Base-by-base conservation (phyloP, 2,329 filamentous ascomycete genomes). In the Leptographium radiaticola region DNA sequence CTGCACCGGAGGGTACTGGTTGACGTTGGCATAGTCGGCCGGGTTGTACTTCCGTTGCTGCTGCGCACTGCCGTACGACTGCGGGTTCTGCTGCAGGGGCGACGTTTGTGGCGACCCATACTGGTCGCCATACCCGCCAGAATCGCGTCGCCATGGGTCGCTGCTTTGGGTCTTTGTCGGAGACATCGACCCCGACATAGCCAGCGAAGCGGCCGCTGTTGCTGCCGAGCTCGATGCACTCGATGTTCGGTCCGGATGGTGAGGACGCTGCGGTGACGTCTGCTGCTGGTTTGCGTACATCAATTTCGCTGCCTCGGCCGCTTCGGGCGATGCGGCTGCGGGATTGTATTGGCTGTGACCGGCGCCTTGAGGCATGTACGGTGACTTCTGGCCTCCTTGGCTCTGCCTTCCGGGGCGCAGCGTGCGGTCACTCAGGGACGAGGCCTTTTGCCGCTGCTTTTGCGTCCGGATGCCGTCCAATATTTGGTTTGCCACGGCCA, bases 401-500 rank as follows among this genome's bases (percentile, higher is more conserved):
- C 58, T 74, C 50, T 68, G 68, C 61, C 75, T 79, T 54, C 67
- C 70, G 60, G 70, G 60, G 53, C 88, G 77, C 57, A 91, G 70
- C 3, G 84, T 89, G 63, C 79, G 78, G 50, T 81, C 80, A 56
- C 76, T 79, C 68, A 91, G 73, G 46, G 70, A 78, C 1, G 74
- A 70, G 0, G 69, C 70, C 66, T 81, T 79, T 52, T 75, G 74
- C 69, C 86, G 75, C 50, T 74, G 70, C 56, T 90, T 94, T 56
- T 86, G 84, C 50, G 82, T 83, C 64, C 88, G 81, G 61, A 96
- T 87, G 50, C 90, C 88, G 59, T 89, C 85, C 53, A 97, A 70
- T 59, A 98, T 96, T 65, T 94, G 83, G 67, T 96, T 97, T 45
- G 93, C 93, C 40, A 88, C 87, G 55, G 93, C 87, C 93, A 97